Evolutionary conservation across 2,329 filamentous ascomycete genomes (phyloP), one percentile per base, ranked within the genome.

Genomic region (Talaromyces funiculosus): DNA sequence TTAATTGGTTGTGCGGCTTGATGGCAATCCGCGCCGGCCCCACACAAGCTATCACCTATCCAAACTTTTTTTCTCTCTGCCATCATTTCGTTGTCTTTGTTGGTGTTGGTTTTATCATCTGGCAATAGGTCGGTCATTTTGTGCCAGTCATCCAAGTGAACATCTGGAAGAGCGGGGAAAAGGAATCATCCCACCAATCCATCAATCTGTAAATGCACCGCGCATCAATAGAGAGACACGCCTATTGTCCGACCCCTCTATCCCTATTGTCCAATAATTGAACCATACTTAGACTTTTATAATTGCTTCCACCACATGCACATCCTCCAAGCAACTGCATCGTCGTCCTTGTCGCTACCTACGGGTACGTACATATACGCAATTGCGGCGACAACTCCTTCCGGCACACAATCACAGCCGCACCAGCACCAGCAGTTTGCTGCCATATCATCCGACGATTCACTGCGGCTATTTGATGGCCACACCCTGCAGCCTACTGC

Each of bases 401-500:
- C 57, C 20, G 22, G 40, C 29, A 40, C 31, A 24, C 29, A 53
- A 14, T 66, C 66, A 24, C 66, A 67, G 6, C 66, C 67, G 8
- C 22, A 49, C 10, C 67, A 66, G 31, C 66, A 67, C n/a, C n/a
- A n/a, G 8, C 66, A 67, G 8, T 71, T 79, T 47, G 75, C 75
- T 14, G 75, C 73, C 43, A 78, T 78, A 59, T 76, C 76, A 7
- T 79, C 77, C 18, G 76, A 79, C 68, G 75, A 78, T 66, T 78
- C 77, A 18, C 66, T 79, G 55, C 73, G 76, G 14, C 63, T 76
- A 7, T 73, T 78, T 62, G 74, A 77, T 64, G 71, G 71, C 31
- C 63, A 68, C 42, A 67, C 68, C 53, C 68, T 78, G 42, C 63
- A 68, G 18, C 68, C 71, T 57, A 68, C 71, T 10, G 67, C 68